A percentile compares a stretch with the other conserved stretches of the same genome.
Conservation (phyloP, 2,329 filamentous ascomycete species). For the Ustulina deusta region DNA sequence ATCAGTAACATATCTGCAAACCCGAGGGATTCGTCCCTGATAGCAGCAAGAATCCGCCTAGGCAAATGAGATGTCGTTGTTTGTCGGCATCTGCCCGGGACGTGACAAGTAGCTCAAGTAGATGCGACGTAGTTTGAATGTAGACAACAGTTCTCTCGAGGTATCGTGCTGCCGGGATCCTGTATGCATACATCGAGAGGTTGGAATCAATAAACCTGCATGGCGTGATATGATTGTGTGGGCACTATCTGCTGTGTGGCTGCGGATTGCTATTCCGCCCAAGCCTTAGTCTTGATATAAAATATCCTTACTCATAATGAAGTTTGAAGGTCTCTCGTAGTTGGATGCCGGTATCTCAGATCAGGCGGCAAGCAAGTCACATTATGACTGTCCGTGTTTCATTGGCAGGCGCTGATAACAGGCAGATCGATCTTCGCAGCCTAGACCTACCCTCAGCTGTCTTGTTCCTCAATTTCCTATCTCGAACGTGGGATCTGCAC, state of each 20-base stretch:
- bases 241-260: conserved; percentile 16
- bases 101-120: not conserved
- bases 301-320: conserved; percentile 4
- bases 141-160: not conserved
- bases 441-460: conserved; percentile 19
- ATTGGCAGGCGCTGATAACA: conserved; percentile 23
- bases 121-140: conserved; percentile 13
- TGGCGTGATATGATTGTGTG: conserved; percentile 3
- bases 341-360: conserved; percentile 4
- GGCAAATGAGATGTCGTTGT: not conserved
- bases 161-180: conserved; percentile 6
- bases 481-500: conserved; percentile 8
- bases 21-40: conserved; percentile 5
- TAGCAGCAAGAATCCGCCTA: too few species aligned
- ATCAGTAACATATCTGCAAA: conserved; percentile 1
- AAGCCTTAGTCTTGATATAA: conserved; percentile 12
- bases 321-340: conserved; percentile 1
- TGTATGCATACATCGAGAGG: conserved; percentile 1
- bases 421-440: conserved; percentile 25
- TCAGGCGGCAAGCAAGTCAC: conserved; percentile 10
- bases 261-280: conserved; percentile 13
- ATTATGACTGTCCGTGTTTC: not conserved
- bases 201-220: conserved; percentile 2
- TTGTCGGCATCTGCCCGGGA: not conserved
- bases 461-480: conserved; percentile 5